These are phyloP conservation scores for Hypoxylon sp. DNA, from an alignment of 2,329 filamentous ascomycete genomes.

Conservation along the genomic window DNA sequence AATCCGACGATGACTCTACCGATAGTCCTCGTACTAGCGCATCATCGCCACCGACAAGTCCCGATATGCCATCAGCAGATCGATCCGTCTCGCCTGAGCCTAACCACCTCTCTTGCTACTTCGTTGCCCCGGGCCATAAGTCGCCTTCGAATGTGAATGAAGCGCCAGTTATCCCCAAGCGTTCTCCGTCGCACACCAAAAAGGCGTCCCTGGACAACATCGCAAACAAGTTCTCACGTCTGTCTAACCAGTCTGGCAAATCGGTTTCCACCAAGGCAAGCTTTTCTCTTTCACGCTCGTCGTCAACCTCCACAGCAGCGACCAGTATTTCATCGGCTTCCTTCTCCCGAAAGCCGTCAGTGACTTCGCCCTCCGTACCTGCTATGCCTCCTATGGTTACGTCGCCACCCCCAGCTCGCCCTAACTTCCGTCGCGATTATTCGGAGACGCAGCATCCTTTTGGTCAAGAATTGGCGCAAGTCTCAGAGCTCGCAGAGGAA, in stretches of 20 bases:
- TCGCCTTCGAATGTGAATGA: constrained; percentile 62
- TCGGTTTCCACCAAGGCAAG: constrained; percentile 70
- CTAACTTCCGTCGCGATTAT: constrained; percentile 49
- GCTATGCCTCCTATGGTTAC: constrained; percentile 54
- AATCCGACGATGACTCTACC: constrained; percentile 78
- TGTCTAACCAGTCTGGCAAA: constrained; percentile 68
- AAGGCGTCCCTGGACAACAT: constrained; percentile 82
- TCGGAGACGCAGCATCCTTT: constrained; percentile 73
- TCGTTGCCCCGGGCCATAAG: constrained; percentile 67
- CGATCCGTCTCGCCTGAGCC: constrained; percentile 70
- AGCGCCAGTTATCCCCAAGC: constrained; percentile 79
- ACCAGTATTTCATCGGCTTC: constrained; percentile 61
- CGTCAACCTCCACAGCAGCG: constrained; percentile 69
- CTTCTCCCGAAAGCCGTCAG: constrained; percentile 53
- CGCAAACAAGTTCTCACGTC: constrained; percentile 70
- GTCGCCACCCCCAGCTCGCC: constrained; percentile 51
- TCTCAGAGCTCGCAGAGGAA: constrained; percentile 93
- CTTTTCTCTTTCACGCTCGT: constrained; percentile 70
- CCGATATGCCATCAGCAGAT: constrained; percentile 73
- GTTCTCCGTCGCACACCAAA: constrained; percentile 91
- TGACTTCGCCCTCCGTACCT: constrained; percentile 52
- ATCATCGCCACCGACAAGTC: constrained; percentile 77
- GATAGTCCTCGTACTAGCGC: constrained; percentile 72
- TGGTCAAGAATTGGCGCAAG: constrained; percentile 89
- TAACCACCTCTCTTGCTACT: constrained; percentile 78